phyloP scores from a whole-genome alignment of 2,329 filamentous ascomycete species.

The Dactylellina haptotyla region DNA sequence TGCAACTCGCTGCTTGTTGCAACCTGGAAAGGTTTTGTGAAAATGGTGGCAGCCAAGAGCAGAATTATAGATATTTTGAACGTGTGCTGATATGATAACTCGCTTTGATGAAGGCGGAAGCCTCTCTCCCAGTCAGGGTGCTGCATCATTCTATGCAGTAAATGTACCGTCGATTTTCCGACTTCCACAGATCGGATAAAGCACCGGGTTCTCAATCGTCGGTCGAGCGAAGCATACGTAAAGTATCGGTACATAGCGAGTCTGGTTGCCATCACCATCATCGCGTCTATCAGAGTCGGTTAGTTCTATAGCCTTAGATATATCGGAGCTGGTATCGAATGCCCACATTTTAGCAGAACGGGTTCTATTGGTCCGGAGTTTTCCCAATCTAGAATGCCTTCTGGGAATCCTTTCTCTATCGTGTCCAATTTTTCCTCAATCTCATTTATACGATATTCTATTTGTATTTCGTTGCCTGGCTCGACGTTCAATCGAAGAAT shows the following conservation, averaged over 20 bases:
- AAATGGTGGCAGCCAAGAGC: conserved; percentile 56
- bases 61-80: conserved; percentile 57
- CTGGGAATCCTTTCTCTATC: conserved; percentile 43
- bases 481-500: conserved; percentile 41
- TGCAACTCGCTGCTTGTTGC: conserved; percentile 55
- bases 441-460: conserved; percentile 39
- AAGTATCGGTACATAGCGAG: conserved; percentile 58
- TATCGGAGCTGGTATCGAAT: neutral
- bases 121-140: conserved; percentile 54
- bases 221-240: conserved; percentile 55
- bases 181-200: conserved; percentile 58
- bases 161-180: conserved; percentile 56
- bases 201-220: conserved; percentile 56
- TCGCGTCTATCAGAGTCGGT: conserved; percentile 24
- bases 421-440: conserved; percentile 49
- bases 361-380: conserved; percentile 56
- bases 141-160: conserved; percentile 55
- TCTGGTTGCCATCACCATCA: conserved; percentile 53
- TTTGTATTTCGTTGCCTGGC: conserved; percentile 27
- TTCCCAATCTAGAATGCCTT: conserved; percentile 54
- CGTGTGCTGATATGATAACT: conserved; percentile 56
- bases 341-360: conserved; percentile 56
- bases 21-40: conserved; percentile 55
- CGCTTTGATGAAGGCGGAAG: conserved; percentile 57
- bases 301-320: neutral